Conservation (phyloP, 306 rosid genomes). For the Cucumis melo region DNA sequence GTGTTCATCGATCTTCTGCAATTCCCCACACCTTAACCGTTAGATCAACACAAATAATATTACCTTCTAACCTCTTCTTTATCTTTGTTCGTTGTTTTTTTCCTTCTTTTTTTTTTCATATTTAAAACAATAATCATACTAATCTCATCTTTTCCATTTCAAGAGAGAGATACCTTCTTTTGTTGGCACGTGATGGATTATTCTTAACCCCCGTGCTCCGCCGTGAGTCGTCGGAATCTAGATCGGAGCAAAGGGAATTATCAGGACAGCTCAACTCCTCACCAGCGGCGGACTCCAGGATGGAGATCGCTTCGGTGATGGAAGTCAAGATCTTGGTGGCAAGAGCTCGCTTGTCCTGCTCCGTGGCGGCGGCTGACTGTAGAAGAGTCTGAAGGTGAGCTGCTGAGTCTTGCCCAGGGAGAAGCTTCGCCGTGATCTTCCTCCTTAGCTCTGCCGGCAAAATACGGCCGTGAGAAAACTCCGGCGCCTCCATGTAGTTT, state of each 20-base stretch:
- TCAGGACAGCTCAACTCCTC: neutral
- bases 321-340: constrained; percentile 20
- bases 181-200: constrained; percentile 55
- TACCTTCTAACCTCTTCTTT: neutral
- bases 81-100: too few relatives aligned
- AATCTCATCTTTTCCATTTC: neutral
- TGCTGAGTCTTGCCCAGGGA: constrained; percentile 28
- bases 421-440: constrained; percentile 15
- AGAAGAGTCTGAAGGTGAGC: constrained; percentile 32
- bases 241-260: constrained; percentile 5
- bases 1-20: constrained; percentile 43
- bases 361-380: constrained; percentile 1
- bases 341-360: neutral
- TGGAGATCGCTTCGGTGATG: constrained; percentile 28
- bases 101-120: too few relatives aligned
- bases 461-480: too few relatives aligned
- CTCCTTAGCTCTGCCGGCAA: neutral
- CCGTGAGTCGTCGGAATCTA: constrained; percentile 33
- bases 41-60: neutral
- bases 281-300: constrained; percentile 10
- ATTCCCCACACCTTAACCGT: neutral
- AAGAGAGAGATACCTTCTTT: constrained; percentile 26
- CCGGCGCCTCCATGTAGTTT: neutral
- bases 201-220: constrained; percentile 17
- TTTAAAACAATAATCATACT: too few relatives aligned